A percentile compares a stretch with the other conserved stretches of the same genome.
Evolutionary conservation across 192 early-diverging fungal genomes (phyloP).

Genomic region (Coemansia sp.): DNA sequence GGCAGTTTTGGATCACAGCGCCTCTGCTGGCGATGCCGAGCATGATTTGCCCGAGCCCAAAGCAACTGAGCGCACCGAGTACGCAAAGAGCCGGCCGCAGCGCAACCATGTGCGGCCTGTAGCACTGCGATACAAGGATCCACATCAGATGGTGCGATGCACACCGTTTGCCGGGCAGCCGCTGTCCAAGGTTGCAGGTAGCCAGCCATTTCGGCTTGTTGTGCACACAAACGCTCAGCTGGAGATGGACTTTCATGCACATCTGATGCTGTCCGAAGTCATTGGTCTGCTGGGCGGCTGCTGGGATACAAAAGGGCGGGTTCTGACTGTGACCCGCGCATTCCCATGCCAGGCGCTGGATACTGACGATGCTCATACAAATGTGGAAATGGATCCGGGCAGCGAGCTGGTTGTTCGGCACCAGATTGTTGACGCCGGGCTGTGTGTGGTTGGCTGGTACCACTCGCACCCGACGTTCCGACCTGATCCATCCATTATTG

Average conservation of each 20-base stretch:
- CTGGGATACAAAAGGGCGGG: slow-evolving; percentile 60
- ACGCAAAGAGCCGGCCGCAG: slow-evolving; percentile 53
- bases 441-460: slow-evolving; percentile 92
- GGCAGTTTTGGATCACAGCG: neutral
- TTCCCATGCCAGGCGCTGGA: slow-evolving; percentile 77
- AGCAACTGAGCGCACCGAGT: slow-evolving; percentile 47
- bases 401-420: slow-evolving; percentile 73
- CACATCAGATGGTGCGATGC: slow-evolving; percentile 81
- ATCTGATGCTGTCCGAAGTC: slow-evolving; percentile 82
- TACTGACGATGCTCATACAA: slow-evolving; percentile 67
- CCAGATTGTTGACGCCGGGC: slow-evolving; percentile 66
- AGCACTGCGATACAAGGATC: slow-evolving; percentile 56
- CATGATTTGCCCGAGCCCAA: slow-evolving; percentile 6
- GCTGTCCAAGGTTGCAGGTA: slow-evolving; percentile 58
- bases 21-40: neutral
- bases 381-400: slow-evolving; percentile 89
- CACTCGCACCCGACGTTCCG: slow-evolving; percentile 90
- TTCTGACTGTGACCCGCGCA: slow-evolving; percentile 63
- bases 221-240: slow-evolving; percentile 76
- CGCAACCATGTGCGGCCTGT: slow-evolving; percentile 36
- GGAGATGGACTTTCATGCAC: slow-evolving; percentile 93
- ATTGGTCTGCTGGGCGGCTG: slow-evolving; percentile 85
- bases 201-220: slow-evolving; percentile 77
- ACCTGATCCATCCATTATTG: slow-evolving; percentile 85
- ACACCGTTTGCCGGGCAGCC: slow-evolving; percentile 72